Conservation (phyloP, 2,329 filamentous ascomycete genomes). For the Pyrenophora teres region DNA sequence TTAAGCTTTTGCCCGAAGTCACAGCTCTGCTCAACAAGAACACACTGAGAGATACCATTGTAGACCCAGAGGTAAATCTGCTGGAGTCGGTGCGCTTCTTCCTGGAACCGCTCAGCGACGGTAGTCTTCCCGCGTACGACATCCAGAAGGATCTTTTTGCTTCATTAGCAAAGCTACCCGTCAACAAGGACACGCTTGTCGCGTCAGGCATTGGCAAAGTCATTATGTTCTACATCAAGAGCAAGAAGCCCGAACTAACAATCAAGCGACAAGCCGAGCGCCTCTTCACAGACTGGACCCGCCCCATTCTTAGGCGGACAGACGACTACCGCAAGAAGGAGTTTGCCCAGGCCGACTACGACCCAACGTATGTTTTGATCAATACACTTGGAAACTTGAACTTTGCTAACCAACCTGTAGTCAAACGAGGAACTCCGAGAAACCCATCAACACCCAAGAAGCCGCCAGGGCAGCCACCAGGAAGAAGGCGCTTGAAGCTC, state of each 20-base stretch:
- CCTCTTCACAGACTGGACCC: constrained; percentile 92
- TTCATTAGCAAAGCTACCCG: constrained; percentile 77
- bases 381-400: neutral
- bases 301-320: constrained; percentile 89
- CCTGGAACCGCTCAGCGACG: constrained; percentile 92
- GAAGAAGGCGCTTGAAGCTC: constrained; percentile 58
- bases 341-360: constrained; percentile 62
- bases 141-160: constrained; percentile 94
- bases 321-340: constrained; percentile 94
- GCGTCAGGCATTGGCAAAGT: constrained; percentile 96
- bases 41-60: constrained; percentile 79
- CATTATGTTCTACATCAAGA: constrained; percentile 95
- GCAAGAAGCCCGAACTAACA: constrained; percentile 80
- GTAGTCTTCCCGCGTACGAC: constrained; percentile 91
- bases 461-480: constrained; percentile 39
- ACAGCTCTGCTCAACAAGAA: constrained; percentile 87
- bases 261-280: constrained; percentile 96
- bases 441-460: constrained; percentile 40
- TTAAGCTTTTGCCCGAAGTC: constrained; percentile 91
- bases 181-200: constrained; percentile 87
- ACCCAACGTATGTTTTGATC: constrained; percentile 55
- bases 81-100: constrained; percentile 96
- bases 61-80: constrained; percentile 94
- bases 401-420: constrained; percentile 28
- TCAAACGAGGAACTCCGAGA: constrained; percentile 9